Evolutionary conservation across 2,329 filamentous ascomycete species (phyloP).

Genomic region (Talaromyces sp.): DNA sequence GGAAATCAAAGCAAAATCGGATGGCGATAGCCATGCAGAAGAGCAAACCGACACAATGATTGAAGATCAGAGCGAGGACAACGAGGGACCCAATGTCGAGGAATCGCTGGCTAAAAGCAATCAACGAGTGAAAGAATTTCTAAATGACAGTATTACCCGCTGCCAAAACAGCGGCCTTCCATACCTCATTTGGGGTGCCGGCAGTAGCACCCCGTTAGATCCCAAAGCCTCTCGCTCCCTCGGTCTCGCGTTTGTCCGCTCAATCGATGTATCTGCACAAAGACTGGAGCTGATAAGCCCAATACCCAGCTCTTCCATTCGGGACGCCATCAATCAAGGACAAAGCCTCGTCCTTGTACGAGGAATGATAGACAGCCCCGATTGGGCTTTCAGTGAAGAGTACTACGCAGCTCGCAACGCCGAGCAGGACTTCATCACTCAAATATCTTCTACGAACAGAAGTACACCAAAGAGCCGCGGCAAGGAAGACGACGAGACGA

Average conservation of each 20-base stretch:
- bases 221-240: slow-evolving; percentile 49
- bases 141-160: slow-evolving; percentile 34
- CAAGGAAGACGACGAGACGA: slow-evolving; percentile 1
- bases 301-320: slow-evolving; percentile 32
- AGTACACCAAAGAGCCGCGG: slow-evolving; percentile 8
- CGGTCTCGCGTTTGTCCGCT: slow-evolving; percentile 49
- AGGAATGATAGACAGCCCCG: slow-evolving; percentile 45
- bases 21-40: slow-evolving; percentile 16
- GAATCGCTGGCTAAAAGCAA: slow-evolving; percentile 20
- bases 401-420: slow-evolving; percentile 40
- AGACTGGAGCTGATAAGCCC: slow-evolving; percentile 51
- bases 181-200: slow-evolving; percentile 46
- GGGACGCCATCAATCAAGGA: slow-evolving; percentile 32
- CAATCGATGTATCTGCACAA: slow-evolving; percentile 38
- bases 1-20: slow-evolving; percentile 1
- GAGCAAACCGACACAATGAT: background rate
- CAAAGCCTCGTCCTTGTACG: slow-evolving; percentile 48
- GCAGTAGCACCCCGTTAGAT: slow-evolving; percentile 44
- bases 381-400: slow-evolving; percentile 46
- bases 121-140: slow-evolving; percentile 8
- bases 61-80: slow-evolving; percentile 7
- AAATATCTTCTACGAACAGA: slow-evolving; percentile 25
- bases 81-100: slow-evolving; percentile 21
- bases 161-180: slow-evolving; percentile 48
- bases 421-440: slow-evolving; percentile 31